phyloP scores from a whole-genome alignment of 257 asterid genomes.

The Paulownia fortunei region DNA sequence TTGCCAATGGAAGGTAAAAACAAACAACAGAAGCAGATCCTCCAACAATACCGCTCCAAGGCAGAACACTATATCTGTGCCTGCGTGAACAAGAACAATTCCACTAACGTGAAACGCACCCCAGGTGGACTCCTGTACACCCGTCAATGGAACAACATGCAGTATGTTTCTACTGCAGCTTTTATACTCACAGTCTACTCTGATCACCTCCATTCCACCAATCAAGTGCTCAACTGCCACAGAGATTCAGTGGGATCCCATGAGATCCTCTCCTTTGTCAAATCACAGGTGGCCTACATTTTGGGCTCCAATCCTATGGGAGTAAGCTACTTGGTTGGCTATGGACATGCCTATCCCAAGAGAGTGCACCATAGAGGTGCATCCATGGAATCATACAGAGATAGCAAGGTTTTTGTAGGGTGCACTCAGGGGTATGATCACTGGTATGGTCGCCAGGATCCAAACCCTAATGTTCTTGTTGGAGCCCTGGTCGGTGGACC shows the following conservation, averaged over 20 bases:
- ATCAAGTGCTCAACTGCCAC: slow-evolving; percentile 51
- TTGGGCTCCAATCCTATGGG: slow-evolving; percentile 80
- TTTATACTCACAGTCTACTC: slow-evolving; percentile 63
- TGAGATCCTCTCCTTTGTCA: slow-evolving; percentile 58
- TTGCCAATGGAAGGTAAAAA: slow-evolving; percentile 50
- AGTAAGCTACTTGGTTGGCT: slow-evolving; percentile 80
- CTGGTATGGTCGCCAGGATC: slow-evolving; percentile 60
- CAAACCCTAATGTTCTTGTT: slow-evolving; percentile 65
- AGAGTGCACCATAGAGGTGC: slow-evolving; percentile 90
- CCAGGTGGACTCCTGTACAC: slow-evolving; percentile 80
- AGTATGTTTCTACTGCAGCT: slow-evolving; percentile 68
- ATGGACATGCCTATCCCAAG: slow-evolving; percentile 58
- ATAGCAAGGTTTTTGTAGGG: slow-evolving; percentile 62
- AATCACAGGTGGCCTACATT: slow-evolving; percentile 75
- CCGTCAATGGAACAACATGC: slow-evolving; percentile 98
- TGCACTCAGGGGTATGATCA: slow-evolving; percentile 84
- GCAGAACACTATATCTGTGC: slow-evolving; percentile 70
- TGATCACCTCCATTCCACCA: slow-evolving; percentile 64
- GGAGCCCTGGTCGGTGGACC: slow-evolving; percentile 94
- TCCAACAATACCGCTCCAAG: slow-evolving; percentile 58
- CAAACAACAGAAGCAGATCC: slow-evolving; percentile 34
- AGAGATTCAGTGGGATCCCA: slow-evolving; percentile 39
- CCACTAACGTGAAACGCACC: slow-evolving; percentile 70
- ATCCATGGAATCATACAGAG: slow-evolving; percentile 63
- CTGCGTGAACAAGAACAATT: slow-evolving; percentile 57